These are phyloP conservation scores for Boletus subparvulus DNA, from an alignment of 768 basidiomycete species.

Conservation along the genomic window DNA sequence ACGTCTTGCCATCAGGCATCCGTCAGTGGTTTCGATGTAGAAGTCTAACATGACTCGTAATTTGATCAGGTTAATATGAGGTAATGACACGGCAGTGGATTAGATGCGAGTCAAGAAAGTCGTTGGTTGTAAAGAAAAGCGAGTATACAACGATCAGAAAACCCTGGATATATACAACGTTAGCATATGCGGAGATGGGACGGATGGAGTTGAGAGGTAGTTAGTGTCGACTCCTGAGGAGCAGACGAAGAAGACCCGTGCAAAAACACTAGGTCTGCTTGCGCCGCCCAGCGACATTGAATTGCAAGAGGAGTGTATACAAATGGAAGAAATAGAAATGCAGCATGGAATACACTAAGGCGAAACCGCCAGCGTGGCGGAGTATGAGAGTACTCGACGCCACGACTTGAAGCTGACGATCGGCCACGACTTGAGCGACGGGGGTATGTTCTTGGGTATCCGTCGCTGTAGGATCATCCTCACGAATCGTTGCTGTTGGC, in stretches of 20 bases:
- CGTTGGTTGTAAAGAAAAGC: slow-evolving; percentile 9
- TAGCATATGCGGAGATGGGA: slow-evolving; percentile 22
- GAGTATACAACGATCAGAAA: slow-evolving; percentile 30
- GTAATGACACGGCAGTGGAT: slow-evolving; percentile 26
- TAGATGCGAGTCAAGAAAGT: slow-evolving; percentile 33
- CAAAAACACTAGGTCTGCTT: slow-evolving; percentile 27
- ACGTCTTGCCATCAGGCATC: too few relatives aligned
- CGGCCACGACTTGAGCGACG: slow-evolving; percentile 13
- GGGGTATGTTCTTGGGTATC: slow-evolving; percentile 24
- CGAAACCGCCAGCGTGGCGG: slow-evolving; percentile 37
- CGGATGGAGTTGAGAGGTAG: neutral
- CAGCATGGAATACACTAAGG: slow-evolving; percentile 41
- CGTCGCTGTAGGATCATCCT: slow-evolving; percentile 24
- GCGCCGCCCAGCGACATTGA: slow-evolving; percentile 31
- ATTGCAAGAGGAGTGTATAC: slow-evolving; percentile 42
- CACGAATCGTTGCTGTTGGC: slow-evolving; percentile 18
- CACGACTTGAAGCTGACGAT: slow-evolving; percentile 26
- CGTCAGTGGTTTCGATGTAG: neutral
- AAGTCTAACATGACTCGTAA: slow-evolving; percentile 14
- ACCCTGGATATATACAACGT: slow-evolving; percentile 32
- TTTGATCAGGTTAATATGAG: slow-evolving; percentile 14
- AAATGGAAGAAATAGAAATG: slow-evolving; percentile 45
- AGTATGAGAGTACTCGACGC: slow-evolving; percentile 27
- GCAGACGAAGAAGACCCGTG: slow-evolving; percentile 7
- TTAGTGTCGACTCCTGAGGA: slow-evolving; percentile 5